Base-by-base conservation (phyloP, 2,329 filamentous ascomycete species). In the Penicillium sp. region DNA sequence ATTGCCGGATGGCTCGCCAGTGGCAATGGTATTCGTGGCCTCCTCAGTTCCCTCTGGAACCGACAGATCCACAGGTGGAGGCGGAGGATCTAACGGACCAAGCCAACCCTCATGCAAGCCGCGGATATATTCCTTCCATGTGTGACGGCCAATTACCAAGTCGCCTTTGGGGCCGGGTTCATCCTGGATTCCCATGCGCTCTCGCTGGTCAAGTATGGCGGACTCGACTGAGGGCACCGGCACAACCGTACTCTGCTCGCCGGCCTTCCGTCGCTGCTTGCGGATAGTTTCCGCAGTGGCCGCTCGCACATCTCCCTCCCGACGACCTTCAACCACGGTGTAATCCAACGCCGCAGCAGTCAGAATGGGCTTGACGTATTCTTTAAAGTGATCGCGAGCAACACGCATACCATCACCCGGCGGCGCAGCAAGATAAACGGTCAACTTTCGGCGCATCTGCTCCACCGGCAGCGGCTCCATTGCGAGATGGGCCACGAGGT, bases 41-140 rank as follows among this genome's bases (percentile, higher is more conserved):
- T 57, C 47, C 34, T 62, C 61, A 20, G 49, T 24, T 20, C 58
- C 60, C 23, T 67, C 61, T 3, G 47, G 42, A 11, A 49, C 37
- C 8, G 55, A 52, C n/a, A 51, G 42, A 3, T 49, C 39, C 31
- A 54, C 42, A n/a, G 53, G 42, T 2, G 63, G 54, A 31, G 59
- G 51, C 18, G 67, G 64, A 47, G 67, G 66, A 36, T 85, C 80
- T 35, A 95, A 73, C 6, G 93, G 89, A 0, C 93, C 91, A 20
- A 98, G 73, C 91, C 93, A 98, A 46, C 93, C 93, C 70, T 98
- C 93, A 66, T 98, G 93, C 56, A 97, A 65, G 37, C 93, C 93
- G 48, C 90, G 79, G 20, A 97, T 75, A 67, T 97, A 98, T 70
- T 98, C 93, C 72, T 96, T 98, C 93, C 93, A 98, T 8, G 91